These are phyloP conservation scores for Aspergillus arachidicola DNA, from an alignment of 2,329 filamentous ascomycete genomes.

Conservation along the genomic window DNA sequence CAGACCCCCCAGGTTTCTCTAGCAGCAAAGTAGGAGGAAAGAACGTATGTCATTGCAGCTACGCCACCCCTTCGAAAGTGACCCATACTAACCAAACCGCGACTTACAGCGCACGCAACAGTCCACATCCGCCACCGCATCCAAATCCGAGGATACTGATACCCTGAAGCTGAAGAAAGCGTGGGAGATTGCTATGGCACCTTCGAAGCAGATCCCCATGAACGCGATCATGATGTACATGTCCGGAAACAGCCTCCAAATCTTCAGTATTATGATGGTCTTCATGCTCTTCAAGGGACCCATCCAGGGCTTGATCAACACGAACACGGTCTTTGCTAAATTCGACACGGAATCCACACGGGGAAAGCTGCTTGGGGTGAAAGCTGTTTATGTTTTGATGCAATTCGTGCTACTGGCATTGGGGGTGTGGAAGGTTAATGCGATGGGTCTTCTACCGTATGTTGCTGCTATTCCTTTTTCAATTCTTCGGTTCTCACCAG, in stretches of 20 bases:
- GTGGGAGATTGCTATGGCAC: conserved; percentile 93
- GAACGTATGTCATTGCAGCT: conserved; percentile 12
- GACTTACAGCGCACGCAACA: conserved; percentile 37
- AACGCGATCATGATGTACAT: conserved; percentile 99
- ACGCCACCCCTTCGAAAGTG: background rate
- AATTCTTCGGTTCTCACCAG: background rate
- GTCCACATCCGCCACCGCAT: conserved; percentile 25
- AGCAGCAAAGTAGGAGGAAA: conserved; percentile 52
- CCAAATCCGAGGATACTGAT: conserved; percentile 78
- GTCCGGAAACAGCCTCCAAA: conserved; percentile 96
- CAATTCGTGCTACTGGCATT: conserved; percentile 81
- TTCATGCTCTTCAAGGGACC: conserved; percentile 99
- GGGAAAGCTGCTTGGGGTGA: conserved; percentile 75
- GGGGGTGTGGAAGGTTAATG: conserved; percentile 95
- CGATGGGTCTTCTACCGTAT: conserved; percentile 91
- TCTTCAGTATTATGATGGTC: conserved; percentile 99
- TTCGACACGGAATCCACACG: conserved; percentile 83
- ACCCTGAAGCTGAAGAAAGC: conserved; percentile 97
- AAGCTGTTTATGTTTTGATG: conserved; percentile 83
- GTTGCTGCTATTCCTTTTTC: conserved; percentile 39
- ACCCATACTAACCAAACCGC: background rate
- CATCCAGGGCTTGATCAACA: conserved; percentile 77
- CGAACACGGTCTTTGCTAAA: conserved; percentile 84
- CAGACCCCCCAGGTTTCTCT: conserved; percentile 86
- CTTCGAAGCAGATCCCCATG: conserved; percentile 94